Conservation (phyloP, 331 rosid species). For the Erythrophleum ivorense region DNA sequence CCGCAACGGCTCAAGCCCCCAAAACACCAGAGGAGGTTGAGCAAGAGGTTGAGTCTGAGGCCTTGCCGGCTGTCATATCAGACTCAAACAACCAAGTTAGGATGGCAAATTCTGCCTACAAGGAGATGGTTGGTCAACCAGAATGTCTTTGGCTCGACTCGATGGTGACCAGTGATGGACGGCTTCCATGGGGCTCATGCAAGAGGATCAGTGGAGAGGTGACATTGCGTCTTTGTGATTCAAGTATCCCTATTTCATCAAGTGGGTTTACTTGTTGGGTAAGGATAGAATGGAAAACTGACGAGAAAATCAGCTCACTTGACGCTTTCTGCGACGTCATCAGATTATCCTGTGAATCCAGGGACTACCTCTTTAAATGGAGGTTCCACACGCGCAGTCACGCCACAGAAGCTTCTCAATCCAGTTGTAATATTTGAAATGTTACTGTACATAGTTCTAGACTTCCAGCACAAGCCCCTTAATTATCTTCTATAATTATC, state of each 20-base stretch:
- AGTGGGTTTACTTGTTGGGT: constrained; percentile 93
- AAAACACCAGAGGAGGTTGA: constrained; percentile 70
- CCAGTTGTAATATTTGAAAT: constrained; percentile 33
- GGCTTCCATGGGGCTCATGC: constrained; percentile 46
- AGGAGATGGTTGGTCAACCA: constrained; percentile 93
- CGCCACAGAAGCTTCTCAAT: constrained; percentile 52
- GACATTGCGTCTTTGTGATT: constrained; percentile 55
- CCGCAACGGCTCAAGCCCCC: background rate
- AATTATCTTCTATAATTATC: background rate
- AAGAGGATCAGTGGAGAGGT: constrained; percentile 90
- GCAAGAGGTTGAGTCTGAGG: constrained; percentile 68
- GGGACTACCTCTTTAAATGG: constrained; percentile 81
- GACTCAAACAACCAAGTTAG: constrained; percentile 82
- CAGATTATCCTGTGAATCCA: constrained; percentile 66
- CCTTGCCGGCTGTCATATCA: constrained; percentile 75
- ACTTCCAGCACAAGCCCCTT: background rate
- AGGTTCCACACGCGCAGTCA: constrained; percentile 72
- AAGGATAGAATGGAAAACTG: constrained; percentile 76
- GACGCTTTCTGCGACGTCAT: constrained; percentile 80
- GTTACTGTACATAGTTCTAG: background rate
- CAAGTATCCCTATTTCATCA: constrained; percentile 56
- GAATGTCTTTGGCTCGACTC: constrained; percentile 85
- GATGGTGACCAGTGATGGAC: constrained; percentile 50
- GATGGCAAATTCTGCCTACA: constrained; percentile 86
- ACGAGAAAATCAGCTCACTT: constrained; percentile 49